Base-by-base conservation (phyloP, 2,329 filamentous ascomycete species). In the Xenosphaeropsis pyriputrescens region DNA sequence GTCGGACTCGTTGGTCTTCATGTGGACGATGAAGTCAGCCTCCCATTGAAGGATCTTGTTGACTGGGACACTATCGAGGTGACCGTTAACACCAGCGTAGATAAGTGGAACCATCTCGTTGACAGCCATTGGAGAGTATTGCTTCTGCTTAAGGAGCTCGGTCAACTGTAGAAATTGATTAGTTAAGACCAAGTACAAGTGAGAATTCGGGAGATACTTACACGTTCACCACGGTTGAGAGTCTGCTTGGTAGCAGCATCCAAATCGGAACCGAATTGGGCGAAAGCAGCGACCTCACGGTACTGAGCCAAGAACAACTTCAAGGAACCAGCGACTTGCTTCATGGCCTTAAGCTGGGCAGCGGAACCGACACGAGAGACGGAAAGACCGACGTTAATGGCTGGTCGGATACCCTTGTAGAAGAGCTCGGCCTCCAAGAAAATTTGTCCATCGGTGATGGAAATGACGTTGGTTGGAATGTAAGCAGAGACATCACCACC, bases 271-370 rank as follows among this genome's bases (percentile, higher is more conserved):
- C 91, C 91, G 78, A 98, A 98, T 72, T 98, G 91, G 56, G 91
- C 89, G 70, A 98, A 98, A 55, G 91, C 91, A 58, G 91, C 91
- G 48, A 98, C 91, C 70, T 98, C 91, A 91, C 91, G 91, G 79
- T 98, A 98, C 74, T 98, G 91, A 57, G 91, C 91, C 83, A 98
- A 85, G 86, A 96, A 98, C 56, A 98, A 86, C 80, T 98, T 98
- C 61, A 98, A 75, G 54, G 89, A 96, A 78, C 91, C 91, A 59
- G 91, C 91, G 57, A 98, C 91, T 76, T 98, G 91, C 80, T 98
- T 98, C 91, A 98, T 98, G 70, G 91, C 88, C 85, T 96, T 98
- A 66, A 96, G 78, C 78, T 98, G 91, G 62, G 91, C 91, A 64
- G 91, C 85, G 60, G 91, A 98, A 64, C 91, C 91, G 80, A 98